Evolutionary conservation across 2,329 filamentous ascomycete genomes (phyloP).

Genomic region (Diaporthe amygdali): DNA sequence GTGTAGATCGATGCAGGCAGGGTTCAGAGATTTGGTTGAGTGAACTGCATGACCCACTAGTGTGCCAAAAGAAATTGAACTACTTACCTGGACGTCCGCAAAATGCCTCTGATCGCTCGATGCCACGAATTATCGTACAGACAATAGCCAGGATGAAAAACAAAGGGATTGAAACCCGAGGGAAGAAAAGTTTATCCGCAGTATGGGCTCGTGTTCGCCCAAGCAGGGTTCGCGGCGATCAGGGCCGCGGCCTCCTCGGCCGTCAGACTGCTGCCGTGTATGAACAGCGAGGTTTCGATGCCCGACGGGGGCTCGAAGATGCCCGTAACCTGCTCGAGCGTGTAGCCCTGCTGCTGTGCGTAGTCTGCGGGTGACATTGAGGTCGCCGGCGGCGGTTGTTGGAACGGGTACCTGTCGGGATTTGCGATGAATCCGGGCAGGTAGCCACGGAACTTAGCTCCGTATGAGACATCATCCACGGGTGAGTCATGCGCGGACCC

Average conservation of each 20-base stretch:
- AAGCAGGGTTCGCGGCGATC: background rate
- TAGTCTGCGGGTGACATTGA: background rate
- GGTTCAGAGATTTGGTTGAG: background rate
- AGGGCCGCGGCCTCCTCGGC: conserved; percentile 8
- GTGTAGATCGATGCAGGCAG: background rate
- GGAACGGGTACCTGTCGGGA: conserved; percentile 3
- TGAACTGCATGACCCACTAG: background rate
- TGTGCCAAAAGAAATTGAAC: background rate
- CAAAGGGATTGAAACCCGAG: background rate
- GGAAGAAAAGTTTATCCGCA: background rate
- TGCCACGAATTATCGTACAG: background rate
- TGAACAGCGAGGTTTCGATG: conserved; percentile 11
- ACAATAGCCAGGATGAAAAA: no score
- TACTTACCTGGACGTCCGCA: no score
- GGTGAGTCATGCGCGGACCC: background rate
- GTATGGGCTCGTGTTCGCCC: background rate
- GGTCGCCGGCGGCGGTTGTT: background rate
- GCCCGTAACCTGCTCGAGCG: conserved; percentile 26
- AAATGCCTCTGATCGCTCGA: background rate
- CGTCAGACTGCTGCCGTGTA: background rate
- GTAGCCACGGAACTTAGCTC: background rate
- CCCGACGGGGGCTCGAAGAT: conserved; percentile 27
- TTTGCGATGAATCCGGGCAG: background rate
- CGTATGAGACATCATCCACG: background rate
- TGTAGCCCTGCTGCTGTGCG: conserved; percentile 25